Base-by-base conservation (phyloP, 495 filamentous ascomycete species). In the Talaromyces adpressus region DNA sequence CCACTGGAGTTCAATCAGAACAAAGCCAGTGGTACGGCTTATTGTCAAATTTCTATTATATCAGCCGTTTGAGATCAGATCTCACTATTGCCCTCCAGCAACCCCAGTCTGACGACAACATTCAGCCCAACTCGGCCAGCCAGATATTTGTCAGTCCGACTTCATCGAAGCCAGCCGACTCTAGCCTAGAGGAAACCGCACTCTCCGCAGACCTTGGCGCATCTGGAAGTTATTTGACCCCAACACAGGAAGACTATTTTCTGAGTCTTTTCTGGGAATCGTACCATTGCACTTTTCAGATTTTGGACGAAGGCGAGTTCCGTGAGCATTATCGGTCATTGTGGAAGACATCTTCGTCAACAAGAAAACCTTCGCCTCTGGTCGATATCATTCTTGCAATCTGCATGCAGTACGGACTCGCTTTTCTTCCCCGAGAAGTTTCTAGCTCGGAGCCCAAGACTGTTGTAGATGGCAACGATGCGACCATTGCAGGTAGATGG, bases 331-430 rank as follows among this genome's bases (percentile, higher is more conserved):
- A 82, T 57, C 60, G 71, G 5, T 77, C 77, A 4, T 65, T 84
- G 4, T 81, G 77, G 77, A 66, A 63, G 45, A 54, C 29, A 70
- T 60, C 57, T 6, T 39, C 36, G 6, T 22, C 57, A 6, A 41
- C 34, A 23, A 30, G 79, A 11, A 68, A 69, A 62, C 64, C 74
- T 30, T 77, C 75, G 14, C 71, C 81, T 7, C 70, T 82, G 3
- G 77, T 81, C 8, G 81, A 84, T 61, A 83, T 83, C n/a, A 65
- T 82, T 41, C 67, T 84, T 34, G 80, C 81, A 2, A 36, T 83
- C 18, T 80, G 73, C 61, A 79, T 83, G 73, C 80, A 83, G 65
- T 79, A 80, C 23, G 57, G 57, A 34, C 30, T 60, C 11, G 36
- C 30, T 7, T 60, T 39, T 20, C 51, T 75, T 71, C 16, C 70